A percentile compares a stretch with the other conserved stretches of the same genome.
Evolutionary conservation across 2,329 filamentous ascomycete genomes (phyloP).

Genomic region (Xylariaceae sp.): DNA sequence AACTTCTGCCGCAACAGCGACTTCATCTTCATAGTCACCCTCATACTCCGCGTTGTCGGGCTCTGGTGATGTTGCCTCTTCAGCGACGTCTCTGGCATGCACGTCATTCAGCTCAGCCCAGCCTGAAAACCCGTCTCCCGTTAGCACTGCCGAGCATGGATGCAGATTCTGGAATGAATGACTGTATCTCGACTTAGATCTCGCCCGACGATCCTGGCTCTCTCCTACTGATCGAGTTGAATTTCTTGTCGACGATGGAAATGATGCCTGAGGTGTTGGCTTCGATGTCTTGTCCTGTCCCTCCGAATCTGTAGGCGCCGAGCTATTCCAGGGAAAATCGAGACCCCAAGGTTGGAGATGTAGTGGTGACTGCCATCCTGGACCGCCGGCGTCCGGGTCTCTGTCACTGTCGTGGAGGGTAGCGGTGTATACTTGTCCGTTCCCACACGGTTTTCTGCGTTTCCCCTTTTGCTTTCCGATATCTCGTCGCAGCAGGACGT

Average conservation of each 20-base stretch:
- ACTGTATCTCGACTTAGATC: neutral
- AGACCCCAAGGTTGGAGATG: neutral
- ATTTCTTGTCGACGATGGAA: neutral
- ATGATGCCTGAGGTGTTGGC: neutral
- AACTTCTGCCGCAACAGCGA: slow-evolving; percentile 14
- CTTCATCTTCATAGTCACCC: neutral
- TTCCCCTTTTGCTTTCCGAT: neutral
- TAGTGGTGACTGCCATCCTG: neutral
- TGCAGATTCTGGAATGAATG: neutral
- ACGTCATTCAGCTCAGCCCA: slow-evolving; percentile 13
- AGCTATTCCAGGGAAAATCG: neutral
- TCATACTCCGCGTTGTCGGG: neutral
- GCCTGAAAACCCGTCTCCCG: neutral
- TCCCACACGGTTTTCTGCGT: neutral
- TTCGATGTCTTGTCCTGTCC: neutral
- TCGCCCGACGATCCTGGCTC: slow-evolving; percentile 1
- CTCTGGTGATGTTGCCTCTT: neutral
- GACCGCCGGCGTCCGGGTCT: neutral
- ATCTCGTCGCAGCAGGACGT: slow-evolving; percentile 5
- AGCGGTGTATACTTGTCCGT: neutral
- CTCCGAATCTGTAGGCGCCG: neutral
- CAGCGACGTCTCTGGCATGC: neutral
- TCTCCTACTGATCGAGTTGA: neutral
- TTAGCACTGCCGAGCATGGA: neutral
- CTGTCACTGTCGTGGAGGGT: neutral